A percentile compares a stretch with the other conserved stretches of the same genome.
These are phyloP conservation scores for Backusella luteola DNA, from an alignment of 192 early-diverging fungal species.

Conservation along the genomic window DNA sequence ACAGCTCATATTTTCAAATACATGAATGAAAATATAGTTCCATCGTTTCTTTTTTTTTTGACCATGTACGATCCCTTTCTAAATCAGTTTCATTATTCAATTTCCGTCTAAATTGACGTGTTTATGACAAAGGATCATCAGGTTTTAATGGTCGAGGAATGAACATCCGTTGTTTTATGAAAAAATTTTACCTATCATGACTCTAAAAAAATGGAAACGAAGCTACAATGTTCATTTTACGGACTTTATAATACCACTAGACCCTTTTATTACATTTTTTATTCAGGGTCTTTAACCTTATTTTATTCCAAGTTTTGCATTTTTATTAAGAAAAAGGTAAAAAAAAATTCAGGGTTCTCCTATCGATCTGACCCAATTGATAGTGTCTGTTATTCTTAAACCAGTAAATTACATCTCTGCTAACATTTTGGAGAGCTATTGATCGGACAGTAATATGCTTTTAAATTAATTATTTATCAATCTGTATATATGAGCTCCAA, in stretches of 20 bases:
- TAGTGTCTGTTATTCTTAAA: not conserved
- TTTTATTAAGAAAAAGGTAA: not conserved
- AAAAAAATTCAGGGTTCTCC: not conserved
- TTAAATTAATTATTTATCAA: not conserved
- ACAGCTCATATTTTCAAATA: not conserved
- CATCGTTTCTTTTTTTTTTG: not conserved
- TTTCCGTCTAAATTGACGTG: not conserved
- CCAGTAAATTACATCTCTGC: not conserved
- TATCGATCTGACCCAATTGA: not conserved
- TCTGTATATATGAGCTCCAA: not conserved
- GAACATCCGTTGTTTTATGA: not conserved
- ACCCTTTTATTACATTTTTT: not conserved
- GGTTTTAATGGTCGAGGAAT: not conserved
- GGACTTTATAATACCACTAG: not conserved
- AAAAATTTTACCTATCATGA: not conserved
- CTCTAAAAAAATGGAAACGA: not conserved
- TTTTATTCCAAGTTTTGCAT: not conserved
- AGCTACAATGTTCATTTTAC: not conserved
- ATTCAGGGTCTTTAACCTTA: conserved; percentile 5
- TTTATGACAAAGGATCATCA: not conserved
- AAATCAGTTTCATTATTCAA: not conserved
- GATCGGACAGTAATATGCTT: not conserved
- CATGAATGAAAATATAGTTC: not conserved
- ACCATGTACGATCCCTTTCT: not conserved
- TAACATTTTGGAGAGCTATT: not conserved